phyloP scores from a whole-genome alignment of 2,329 filamentous ascomycete species.

The Fusarium poae region DNA sequence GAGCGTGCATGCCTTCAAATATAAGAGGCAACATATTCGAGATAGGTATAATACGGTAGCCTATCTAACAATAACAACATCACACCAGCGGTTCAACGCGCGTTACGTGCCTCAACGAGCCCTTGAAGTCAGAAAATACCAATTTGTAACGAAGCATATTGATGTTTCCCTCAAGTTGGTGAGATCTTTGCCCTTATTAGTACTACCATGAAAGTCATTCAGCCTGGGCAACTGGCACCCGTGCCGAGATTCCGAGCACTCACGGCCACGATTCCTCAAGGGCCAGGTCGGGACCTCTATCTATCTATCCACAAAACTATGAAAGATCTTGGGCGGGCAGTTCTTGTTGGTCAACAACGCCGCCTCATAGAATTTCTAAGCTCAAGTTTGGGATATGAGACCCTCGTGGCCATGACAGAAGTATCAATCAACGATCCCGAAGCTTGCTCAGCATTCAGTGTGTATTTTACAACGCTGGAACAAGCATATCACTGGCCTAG shows the following conservation, averaged over 20 bases:
- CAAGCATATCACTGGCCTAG: conserved; percentile 1
- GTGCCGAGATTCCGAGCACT: neutral
- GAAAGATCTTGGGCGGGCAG: neutral
- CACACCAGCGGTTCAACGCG: neutral
- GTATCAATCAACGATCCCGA: neutral
- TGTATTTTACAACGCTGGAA: neutral
- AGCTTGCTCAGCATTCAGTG: neutral
- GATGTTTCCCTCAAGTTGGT: neutral
- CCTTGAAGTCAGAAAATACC: neutral
- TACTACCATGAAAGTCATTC: neutral
- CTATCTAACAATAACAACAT: neutral
- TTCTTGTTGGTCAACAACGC: neutral
- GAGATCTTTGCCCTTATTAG: neutral
- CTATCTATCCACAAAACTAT: neutral
- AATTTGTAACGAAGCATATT: neutral
- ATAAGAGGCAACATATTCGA: neutral
- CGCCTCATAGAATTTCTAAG: neutral
- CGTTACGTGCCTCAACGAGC: neutral
- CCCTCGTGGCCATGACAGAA: neutral
- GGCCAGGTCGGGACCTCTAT: neutral
- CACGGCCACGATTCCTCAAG: neutral
- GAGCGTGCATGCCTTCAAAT: neutral
- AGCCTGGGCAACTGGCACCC: neutral
- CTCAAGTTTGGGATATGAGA: neutral
- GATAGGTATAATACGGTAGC: neutral